A percentile compares a stretch with the other conserved stretches of the same genome.
Conservation (phyloP, 768 basidiomycete species). For the Guyanaporus albipodus region DNA sequence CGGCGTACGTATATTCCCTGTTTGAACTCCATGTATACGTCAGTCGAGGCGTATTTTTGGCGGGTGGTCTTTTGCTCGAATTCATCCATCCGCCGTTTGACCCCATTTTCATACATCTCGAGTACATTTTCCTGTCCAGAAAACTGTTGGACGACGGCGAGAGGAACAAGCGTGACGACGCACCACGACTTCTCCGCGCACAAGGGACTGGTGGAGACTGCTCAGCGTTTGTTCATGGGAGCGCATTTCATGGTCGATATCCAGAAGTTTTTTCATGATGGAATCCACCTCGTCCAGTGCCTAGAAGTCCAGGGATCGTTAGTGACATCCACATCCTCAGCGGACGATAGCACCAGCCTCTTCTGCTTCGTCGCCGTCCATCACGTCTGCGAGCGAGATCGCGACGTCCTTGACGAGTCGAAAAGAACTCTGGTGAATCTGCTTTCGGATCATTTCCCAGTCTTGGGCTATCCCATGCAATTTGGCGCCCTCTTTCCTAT, state of each 20-base stretch:
- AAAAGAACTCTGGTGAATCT: conserved; percentile 43
- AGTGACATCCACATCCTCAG: not conserved
- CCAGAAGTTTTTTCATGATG: conserved; percentile 66
- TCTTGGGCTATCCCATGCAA: conserved; percentile 57
- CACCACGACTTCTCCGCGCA: conserved; percentile 57
- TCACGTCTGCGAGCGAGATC: conserved; percentile 57
- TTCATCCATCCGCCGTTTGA: conserved; percentile 39
- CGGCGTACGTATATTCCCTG: conserved; percentile 61
- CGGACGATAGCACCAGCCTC: conserved; percentile 38
- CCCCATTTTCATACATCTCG: conserved; percentile 47
- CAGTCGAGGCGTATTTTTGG: conserved; percentile 70
- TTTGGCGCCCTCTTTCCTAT: conserved; percentile 46
- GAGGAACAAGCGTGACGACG: conserved; percentile 20
- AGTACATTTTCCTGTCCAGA: conserved; percentile 47
- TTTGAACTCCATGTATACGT: conserved; percentile 59
- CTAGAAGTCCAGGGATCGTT: conserved; percentile 30
- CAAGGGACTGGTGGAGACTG: conserved; percentile 53
- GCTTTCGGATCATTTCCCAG: conserved; percentile 55
- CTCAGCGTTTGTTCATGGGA: conserved; percentile 52
- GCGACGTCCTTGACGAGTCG: conserved; percentile 50
- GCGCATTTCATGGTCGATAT: conserved; percentile 58
- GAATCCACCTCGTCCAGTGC: conserved; percentile 56
- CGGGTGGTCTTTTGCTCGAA: conserved; percentile 64
- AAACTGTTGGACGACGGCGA: not conserved
- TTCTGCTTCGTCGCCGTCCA: conserved; percentile 48